phyloP scores from a whole-genome alignment of 2,329 filamentous ascomycete species.

The Neopestalotiopsis sp. region DNA sequence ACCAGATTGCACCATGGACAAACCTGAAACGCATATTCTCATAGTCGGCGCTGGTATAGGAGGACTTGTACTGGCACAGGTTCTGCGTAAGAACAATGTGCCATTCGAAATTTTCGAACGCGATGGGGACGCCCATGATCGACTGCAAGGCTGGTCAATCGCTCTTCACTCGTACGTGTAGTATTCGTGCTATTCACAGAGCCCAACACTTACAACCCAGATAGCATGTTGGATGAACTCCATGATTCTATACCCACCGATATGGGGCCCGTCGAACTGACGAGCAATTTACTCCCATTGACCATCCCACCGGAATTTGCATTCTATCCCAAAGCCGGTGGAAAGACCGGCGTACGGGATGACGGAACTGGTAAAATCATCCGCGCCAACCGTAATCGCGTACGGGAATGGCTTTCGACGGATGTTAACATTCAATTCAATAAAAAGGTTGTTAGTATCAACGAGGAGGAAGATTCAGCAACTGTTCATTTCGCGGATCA shows the following conservation, averaged over 20 bases:
- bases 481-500: conserved; percentile 33
- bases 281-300: background rate
- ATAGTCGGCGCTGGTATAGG: conserved; percentile 9
- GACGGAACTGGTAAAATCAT: conserved; percentile 10
- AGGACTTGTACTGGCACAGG: background rate
- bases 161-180: background rate
- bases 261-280: background rate
- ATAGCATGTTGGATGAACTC: conserved; percentile 5
- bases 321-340: background rate
- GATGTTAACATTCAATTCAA: conserved; percentile 32
- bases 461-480: conserved; percentile 24
- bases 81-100: background rate
- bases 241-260: background rate
- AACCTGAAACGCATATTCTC: background rate
- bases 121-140: background rate
- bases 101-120: conserved; percentile 8
- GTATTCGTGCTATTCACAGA: too few species aligned
- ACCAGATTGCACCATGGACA: too few species aligned
- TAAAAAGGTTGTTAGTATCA: conserved; percentile 24
- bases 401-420: conserved; percentile 32
- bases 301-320: background rate
- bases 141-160: conserved; percentile 6
- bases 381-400: conserved; percentile 27
- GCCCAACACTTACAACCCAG: background rate
- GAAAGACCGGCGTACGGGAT: background rate